These are phyloP conservation scores for Apiospora rasikravindrae DNA, from an alignment of 2,329 filamentous ascomycete genomes.

Conservation along the genomic window DNA sequence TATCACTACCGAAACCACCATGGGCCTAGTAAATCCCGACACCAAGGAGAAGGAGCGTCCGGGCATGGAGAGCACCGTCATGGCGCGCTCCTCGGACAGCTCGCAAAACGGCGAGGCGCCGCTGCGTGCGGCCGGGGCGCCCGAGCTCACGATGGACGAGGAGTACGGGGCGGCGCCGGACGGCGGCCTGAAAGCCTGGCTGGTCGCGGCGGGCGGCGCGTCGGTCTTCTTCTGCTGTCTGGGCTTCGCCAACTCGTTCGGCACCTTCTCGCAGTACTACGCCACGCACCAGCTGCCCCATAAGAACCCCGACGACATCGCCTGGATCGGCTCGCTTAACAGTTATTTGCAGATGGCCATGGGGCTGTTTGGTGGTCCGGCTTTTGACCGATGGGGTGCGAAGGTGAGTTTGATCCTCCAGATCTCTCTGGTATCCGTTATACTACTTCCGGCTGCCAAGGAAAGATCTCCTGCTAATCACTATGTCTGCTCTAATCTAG, in stretches of 20 bases:
- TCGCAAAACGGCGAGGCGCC: not conserved
- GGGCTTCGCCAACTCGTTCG: conserved; percentile 56
- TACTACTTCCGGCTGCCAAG: not conserved
- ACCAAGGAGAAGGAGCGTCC: not conserved
- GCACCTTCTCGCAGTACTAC: conserved; percentile 60
- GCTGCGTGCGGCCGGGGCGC: not conserved
- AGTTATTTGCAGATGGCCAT: conserved; percentile 57
- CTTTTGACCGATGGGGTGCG: conserved; percentile 58
- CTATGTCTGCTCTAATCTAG: not conserved
- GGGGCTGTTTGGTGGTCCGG: conserved; percentile 55
- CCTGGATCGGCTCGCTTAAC: conserved; percentile 58
- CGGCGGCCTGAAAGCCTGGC: conserved; percentile 47
- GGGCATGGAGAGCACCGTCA: not conserved
- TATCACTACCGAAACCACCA: not conserved
- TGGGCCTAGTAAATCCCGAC: not conserved
- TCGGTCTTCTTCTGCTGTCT: conserved; percentile 55
- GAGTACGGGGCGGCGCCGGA: conserved; percentile 21
- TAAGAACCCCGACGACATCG: conserved; percentile 39
- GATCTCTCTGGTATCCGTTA: too few relatives aligned
- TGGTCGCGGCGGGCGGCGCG: conserved; percentile 50
- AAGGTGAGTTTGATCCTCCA: conserved; percentile 26
- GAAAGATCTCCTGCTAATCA: not conserved
- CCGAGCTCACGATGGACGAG: not conserved
- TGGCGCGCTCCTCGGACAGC: not conserved
- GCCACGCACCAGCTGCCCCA: conserved; percentile 48